Conservation (phyloP, 495 filamentous ascomycete genomes). For the Annulohypoxylon maeteangense region DNA sequence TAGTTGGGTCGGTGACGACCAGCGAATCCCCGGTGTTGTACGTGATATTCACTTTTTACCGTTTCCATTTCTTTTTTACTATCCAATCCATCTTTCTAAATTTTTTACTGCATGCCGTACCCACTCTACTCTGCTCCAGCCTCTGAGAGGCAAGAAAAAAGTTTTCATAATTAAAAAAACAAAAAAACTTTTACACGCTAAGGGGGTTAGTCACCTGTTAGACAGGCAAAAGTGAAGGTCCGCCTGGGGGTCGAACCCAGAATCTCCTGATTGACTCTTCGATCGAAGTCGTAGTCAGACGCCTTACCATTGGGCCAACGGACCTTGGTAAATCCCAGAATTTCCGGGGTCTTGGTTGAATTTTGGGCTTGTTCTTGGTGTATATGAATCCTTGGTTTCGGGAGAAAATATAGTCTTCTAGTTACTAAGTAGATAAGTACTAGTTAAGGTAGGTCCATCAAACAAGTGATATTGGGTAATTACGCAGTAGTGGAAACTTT, state of each 20-base stretch:
- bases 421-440: too few species aligned
- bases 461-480: too few species aligned
- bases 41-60: slow-evolving; percentile 40
- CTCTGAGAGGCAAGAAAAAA: too few species aligned
- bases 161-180: too few species aligned
- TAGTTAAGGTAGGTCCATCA: neutral
- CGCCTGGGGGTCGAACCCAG: slow-evolving; percentile 1
- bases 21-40: slow-evolving; percentile 59
- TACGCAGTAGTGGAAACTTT: neutral
- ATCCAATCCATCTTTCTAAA: too few species aligned
- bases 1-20: slow-evolving; percentile 63
- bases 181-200: neutral
- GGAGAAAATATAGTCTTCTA: too few species aligned
- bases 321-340: neutral
- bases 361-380: neutral
- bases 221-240: neutral
- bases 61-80: neutral
- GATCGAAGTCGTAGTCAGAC: neutral
- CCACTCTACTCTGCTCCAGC: too few species aligned
- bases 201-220: too few species aligned
- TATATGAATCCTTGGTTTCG: neutral
- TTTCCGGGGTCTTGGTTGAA: neutral
- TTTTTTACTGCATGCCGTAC: too few species aligned
- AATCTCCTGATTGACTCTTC: neutral
- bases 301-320: slow-evolving; percentile 2